phyloP scores from a whole-genome alignment of 495 filamentous ascomycete species.

The Astrothelium macrocarpum region DNA sequence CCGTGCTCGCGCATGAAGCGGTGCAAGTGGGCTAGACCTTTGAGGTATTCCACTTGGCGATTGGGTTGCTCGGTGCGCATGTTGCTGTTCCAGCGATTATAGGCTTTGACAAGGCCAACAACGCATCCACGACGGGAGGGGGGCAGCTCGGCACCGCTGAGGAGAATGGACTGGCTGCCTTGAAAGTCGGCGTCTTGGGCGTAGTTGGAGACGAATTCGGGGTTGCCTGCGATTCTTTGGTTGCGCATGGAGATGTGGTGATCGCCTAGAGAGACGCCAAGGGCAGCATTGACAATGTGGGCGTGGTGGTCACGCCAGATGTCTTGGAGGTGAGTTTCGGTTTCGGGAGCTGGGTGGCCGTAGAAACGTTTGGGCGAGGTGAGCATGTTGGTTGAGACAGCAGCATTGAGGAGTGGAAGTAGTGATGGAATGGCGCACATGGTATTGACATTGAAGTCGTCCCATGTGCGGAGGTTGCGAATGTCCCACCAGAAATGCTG shows the following conservation, averaged over 20 bases:
- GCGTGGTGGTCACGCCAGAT: conserved; percentile 63
- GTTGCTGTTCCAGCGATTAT: conserved; percentile 86
- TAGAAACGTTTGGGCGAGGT: conserved; percentile 43
- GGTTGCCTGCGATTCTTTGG: conserved; percentile 26
- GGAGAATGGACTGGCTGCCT: conserved; percentile 48
- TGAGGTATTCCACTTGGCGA: conserved; percentile 75
- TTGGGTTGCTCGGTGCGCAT: conserved; percentile 77
- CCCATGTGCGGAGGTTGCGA: conserved; percentile 75
- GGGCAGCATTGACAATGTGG: conserved; percentile 67
- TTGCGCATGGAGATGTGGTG: conserved; percentile 45
- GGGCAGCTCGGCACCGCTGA: conserved; percentile 38
- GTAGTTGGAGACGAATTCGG: conserved; percentile 61
- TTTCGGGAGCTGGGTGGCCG: conserved; percentile 52
- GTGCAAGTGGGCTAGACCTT: conserved; percentile 74
- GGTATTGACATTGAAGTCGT: conserved; percentile 59
- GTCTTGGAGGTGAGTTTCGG: conserved; percentile 57
- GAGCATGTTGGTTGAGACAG: conserved; percentile 54
- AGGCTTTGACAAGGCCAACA: conserved; percentile 79
- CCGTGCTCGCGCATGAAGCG: conserved; percentile 84
- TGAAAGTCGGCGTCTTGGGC: conserved; percentile 52
- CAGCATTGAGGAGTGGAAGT: conserved; percentile 59
- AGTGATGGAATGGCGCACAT: conserved; percentile 68
- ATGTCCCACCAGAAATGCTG: conserved; percentile 92
- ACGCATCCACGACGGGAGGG: conserved; percentile 52
- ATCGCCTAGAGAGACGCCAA: conserved; percentile 56